Conservation (phyloP, 1,139 yeast species). For the Taphrina flavorubra region DNA sequence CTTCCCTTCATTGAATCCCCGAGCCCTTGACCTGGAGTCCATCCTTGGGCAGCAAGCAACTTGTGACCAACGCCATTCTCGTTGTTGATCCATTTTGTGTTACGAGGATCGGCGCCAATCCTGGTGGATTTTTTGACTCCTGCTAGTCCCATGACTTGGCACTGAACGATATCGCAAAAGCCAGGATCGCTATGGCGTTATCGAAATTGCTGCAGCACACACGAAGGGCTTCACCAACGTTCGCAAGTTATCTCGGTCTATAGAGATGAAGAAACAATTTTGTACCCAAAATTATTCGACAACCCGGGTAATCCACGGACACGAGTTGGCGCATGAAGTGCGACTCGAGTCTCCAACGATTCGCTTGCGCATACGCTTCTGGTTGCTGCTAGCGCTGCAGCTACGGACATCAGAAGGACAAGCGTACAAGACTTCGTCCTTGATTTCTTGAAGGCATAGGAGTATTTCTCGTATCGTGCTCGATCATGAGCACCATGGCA, state of each 20-base stretch:
- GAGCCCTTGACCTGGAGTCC: conserved; percentile 90
- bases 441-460: too few species aligned
- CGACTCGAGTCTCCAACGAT: too few species aligned
- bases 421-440: too few species aligned
- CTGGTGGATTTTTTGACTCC: conserved; percentile 81
- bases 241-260: background rate
- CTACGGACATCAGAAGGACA: too few species aligned
- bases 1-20: conserved; percentile 63
- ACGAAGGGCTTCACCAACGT: too few species aligned
- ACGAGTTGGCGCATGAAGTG: too few species aligned
- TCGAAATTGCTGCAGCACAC: too few species aligned
- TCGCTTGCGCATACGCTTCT: too few species aligned
- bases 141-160: conserved; percentile 67
- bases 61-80: conserved; percentile 85
- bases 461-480: too few species aligned
- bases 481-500: conserved; percentile 12
- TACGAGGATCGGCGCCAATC: conserved; percentile 91
- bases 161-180: background rate
- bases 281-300: background rate
- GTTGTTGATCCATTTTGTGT: conserved; percentile 91
- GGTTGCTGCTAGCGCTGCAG: too few species aligned
- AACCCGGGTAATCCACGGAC: background rate
- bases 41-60: conserved; percentile 79
- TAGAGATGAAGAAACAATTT: background rate
- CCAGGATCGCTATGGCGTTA: background rate